A percentile compares a stretch with the other conserved stretches of the same genome.
phyloP scores from a whole-genome alignment of 2,329 filamentous ascomycete species.

The Penicillium sp. region DNA sequence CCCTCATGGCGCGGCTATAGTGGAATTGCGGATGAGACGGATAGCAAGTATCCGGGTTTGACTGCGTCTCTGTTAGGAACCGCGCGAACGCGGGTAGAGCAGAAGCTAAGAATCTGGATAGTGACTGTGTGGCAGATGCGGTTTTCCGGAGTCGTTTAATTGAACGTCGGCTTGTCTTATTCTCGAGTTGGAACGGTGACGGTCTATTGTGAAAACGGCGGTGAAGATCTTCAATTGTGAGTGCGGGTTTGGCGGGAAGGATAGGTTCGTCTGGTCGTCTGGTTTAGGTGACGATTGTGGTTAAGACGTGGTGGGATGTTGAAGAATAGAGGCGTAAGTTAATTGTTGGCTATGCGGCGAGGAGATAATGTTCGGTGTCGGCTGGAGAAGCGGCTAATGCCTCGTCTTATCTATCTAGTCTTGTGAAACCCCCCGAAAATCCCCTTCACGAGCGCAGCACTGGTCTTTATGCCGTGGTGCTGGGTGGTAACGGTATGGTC shows the following conservation, averaged over 20 bases:
- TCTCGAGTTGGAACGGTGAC: constrained; percentile 14
- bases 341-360: constrained; percentile 5
- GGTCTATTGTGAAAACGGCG: constrained; percentile 14
- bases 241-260: neutral
- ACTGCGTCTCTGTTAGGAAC: constrained; percentile 15
- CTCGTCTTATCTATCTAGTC: neutral
- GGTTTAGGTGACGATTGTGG: neutral
- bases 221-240: constrained; percentile 14
- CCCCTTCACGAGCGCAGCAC: neutral
- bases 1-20: constrained; percentile 1
- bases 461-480: neutral
- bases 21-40: constrained; percentile 8
- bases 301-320: neutral
- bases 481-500: neutral
- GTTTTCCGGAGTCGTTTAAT: constrained; percentile 3
- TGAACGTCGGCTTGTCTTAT: neutral
- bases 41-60: constrained; percentile 8
- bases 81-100: constrained; percentile 13
- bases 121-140: constrained; percentile 9
- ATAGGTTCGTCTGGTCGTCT: constrained; percentile 1
- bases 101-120: constrained; percentile 10
- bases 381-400: neutral
- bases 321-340: constrained; percentile 10
- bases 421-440: neutral
- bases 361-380: neutral